Base-by-base conservation (phyloP, 2,329 filamentous ascomycete genomes). In the Phialophora expanda region DNA sequence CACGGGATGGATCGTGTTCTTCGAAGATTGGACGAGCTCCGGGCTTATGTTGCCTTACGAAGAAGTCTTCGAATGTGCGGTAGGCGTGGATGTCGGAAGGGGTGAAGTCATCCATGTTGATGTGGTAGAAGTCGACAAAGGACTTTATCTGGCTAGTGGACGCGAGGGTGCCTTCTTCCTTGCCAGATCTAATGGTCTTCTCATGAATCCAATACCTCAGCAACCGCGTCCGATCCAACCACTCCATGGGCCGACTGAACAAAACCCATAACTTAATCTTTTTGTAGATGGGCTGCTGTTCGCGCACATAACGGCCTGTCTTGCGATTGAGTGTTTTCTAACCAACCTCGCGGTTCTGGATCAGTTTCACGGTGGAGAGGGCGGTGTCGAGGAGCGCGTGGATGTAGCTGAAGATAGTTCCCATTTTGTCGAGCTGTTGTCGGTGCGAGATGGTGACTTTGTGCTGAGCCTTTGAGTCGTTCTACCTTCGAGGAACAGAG, bases 31-130 rank as follows among this genome's bases (percentile, higher is more conserved):
- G 38, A 41, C 38, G 38, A 7, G 38, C 38, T 41, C 38, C 38
- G 4, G 38, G 93, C 80, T 97, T 98, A 68, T 98, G 82, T 12
- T 91, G 88, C 57, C 95, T 91, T 78, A 97, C 98, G 81, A 99
- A 99, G 85, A 99, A 99, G 76, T 98, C 92, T 78, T 98, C 98
- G 83, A 99, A 99, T 76, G 86, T 97, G 78, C 92, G 96, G 82
- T 97, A 99, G 24, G 73, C 66, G 67, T 93, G 84, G 1, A 93
- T 88, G 0, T 91, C 78, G 0, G 92, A 87, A 17, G 89, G 81
- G 14, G 95, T 82, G 14, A 99, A 93, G 76, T 99, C 95, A 1
- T 88, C 87, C 89, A 98, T 93, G 77, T 98, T 90, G 26, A 99
- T 85, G 68, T 92, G 90, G 77, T 99, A 95, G 81, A 98, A 98